Conservation (phyloP, 2,329 filamentous ascomycete genomes). For the Alternaria sp. region DNA sequence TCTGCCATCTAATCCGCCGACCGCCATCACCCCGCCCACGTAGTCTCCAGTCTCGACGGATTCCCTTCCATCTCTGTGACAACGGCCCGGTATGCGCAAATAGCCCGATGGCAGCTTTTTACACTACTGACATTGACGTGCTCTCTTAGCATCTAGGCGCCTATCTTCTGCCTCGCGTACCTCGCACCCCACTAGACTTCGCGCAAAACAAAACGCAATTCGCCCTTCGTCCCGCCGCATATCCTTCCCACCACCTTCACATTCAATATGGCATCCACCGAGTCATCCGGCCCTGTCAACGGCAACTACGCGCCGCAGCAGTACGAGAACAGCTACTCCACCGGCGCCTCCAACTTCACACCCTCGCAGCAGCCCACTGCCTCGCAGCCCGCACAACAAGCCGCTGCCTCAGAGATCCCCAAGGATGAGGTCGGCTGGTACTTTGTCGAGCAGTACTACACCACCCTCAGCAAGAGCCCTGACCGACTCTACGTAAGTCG, state of each 20-base stretch:
- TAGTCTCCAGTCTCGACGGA: constrained; percentile 10
- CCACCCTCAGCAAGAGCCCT: constrained; percentile 90
- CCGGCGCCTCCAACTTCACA: constrained; percentile 39
- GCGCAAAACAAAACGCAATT: constrained; percentile 12
- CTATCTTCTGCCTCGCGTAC: constrained; percentile 11
- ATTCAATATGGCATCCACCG: constrained; percentile 47
- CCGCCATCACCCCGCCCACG: constrained; percentile 14
- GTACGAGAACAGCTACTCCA: constrained; percentile 52
- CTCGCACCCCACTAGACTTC: constrained; percentile 10
- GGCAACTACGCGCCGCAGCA: constrained; percentile 57
- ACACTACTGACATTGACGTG: constrained; percentile 7
- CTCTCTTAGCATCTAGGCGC: constrained; percentile 12
- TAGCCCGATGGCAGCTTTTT: constrained; percentile 1
- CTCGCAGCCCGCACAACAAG: constrained; percentile 39
- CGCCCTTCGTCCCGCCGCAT: constrained; percentile 12
- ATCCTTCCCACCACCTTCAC: constrained; percentile 19
- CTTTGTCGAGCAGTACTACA: constrained; percentile 99
- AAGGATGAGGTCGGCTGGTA: constrained; percentile 99
- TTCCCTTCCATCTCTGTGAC: constrained; percentile 22
- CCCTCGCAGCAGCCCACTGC: constrained; percentile 37
- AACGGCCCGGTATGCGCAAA: constrained; percentile 25
- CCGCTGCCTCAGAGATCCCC: constrained; percentile 57
- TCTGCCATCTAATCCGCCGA: constrained; percentile 22
- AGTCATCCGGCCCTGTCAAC: constrained; percentile 54
- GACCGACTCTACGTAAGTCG: constrained; percentile 80